Evolutionary conservation across 2,329 filamentous ascomycete genomes (phyloP).

Genomic region (Lasiodiplodia sp.): DNA sequence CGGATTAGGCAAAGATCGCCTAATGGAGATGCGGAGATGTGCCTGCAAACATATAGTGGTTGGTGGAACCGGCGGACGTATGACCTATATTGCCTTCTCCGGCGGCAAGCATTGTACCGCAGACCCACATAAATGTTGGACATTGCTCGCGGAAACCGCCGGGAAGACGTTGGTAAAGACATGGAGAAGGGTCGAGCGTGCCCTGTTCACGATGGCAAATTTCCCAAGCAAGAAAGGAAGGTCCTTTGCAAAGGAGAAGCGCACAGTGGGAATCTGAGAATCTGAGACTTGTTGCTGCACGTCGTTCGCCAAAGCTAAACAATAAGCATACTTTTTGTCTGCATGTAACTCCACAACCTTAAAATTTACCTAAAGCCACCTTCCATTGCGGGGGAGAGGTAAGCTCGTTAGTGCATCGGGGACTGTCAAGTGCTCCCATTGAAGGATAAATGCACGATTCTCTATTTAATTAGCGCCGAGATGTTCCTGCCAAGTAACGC

Average conservation of each 20-base stretch:
- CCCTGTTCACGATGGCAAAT: neutral
- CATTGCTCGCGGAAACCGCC: neutral
- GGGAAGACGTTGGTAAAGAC: neutral
- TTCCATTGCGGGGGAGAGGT: neutral
- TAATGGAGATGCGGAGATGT: constrained; percentile 9
- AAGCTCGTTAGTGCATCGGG: too few species aligned
- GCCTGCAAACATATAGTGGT: constrained; percentile 1
- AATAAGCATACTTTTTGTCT: constrained; percentile 11
- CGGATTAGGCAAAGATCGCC: neutral
- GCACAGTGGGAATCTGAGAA: neutral
- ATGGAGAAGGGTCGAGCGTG: neutral
- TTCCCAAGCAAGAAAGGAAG: neutral
- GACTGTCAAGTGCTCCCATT: neutral
- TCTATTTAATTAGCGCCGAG: neutral
- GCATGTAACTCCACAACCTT: constrained; percentile 13
- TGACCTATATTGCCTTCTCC: neutral
- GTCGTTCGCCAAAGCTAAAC: neutral
- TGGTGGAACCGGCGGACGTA: constrained; percentile 5
- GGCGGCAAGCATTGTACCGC: neutral
- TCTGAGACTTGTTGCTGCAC: neutral
- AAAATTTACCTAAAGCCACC: neutral
- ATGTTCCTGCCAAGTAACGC: constrained; percentile 2
- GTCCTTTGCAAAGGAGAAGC: neutral
- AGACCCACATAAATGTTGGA: neutral
- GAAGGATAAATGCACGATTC: neutral